These are phyloP conservation scores for Ligustrum vulgare DNA, from an alignment of 257 asterid genomes.

Conservation along the genomic window DNA sequence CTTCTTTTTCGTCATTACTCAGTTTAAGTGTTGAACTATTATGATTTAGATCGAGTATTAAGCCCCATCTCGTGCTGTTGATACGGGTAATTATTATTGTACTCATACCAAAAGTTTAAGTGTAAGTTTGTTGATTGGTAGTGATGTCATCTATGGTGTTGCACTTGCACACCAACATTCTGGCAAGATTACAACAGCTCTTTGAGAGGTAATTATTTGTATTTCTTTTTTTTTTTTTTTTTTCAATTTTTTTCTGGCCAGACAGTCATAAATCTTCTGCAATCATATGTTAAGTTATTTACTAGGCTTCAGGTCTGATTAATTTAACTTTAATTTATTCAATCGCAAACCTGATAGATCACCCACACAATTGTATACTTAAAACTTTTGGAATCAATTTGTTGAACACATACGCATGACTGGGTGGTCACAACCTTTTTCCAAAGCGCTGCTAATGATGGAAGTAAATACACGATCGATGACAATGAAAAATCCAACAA, in stretches of 20 bases:
- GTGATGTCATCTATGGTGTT: slow-evolving; percentile 68
- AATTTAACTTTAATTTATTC: background rate
- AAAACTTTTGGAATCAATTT: background rate
- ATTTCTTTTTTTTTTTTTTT: too few relatives aligned
- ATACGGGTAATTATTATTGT: slow-evolving; percentile 35
- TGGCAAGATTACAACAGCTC: slow-evolving; percentile 53
- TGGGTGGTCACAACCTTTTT: too few relatives aligned
- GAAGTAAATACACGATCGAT: too few relatives aligned
- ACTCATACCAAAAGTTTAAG: slow-evolving; percentile 32
- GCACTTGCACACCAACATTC: slow-evolving; percentile 76
- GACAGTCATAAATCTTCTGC: background rate
- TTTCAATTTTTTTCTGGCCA: too few relatives aligned
- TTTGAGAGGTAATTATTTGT: slow-evolving; percentile 54
- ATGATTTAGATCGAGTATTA: slow-evolving; percentile 57
- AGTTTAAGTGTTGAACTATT: slow-evolving; percentile 4
- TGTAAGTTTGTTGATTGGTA: slow-evolving; percentile 47
- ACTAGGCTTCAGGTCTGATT: background rate
- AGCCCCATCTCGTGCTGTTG: slow-evolving; percentile 46
- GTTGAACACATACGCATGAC: too few relatives aligned
- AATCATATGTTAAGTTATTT: too few relatives aligned
- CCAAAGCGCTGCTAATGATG: too few relatives aligned
- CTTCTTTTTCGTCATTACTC: background rate
- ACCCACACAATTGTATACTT: background rate
- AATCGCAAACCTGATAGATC: background rate
- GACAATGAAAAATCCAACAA: too few relatives aligned